Percentiles rank a stretch among this genome's conserved stretches.
Evolutionary conservation across 768 basidiomycete genomes (phyloP).

Genomic region (Aureoboletus auriporus): DNA sequence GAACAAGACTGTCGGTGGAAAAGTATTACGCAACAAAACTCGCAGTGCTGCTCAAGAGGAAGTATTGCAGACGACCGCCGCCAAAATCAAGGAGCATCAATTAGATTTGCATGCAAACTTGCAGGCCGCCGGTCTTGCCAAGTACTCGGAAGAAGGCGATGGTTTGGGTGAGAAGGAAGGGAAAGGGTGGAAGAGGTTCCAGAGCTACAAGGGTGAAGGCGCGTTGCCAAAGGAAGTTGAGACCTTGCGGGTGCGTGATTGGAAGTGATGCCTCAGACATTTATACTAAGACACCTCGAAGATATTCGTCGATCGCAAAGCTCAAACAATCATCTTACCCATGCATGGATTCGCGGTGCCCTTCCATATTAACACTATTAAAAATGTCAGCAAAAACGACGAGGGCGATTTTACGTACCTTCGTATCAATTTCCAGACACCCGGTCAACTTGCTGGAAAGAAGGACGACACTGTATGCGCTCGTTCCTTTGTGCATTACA

Average conservation of each 20-base stretch:
- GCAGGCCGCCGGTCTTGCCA: constrained; percentile 76
- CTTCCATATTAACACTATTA: constrained; percentile 97
- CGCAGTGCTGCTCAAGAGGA: constrained; percentile 86
- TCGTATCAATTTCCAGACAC: constrained; percentile 97
- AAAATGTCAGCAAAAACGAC: constrained; percentile 96
- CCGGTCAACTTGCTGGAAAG: constrained; percentile 94
- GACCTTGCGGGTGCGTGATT: constrained; percentile 60
- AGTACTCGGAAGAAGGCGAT: constrained; percentile 78
- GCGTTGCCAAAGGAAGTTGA: constrained; percentile 85
- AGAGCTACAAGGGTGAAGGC: constrained; percentile 93
- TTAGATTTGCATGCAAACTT: constrained; percentile 70
- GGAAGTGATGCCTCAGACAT: neutral
- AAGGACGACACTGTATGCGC: constrained; percentile 91
- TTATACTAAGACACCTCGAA: constrained; percentile 30
- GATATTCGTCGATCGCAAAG: constrained; percentile 90
- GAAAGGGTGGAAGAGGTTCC: constrained; percentile 93
- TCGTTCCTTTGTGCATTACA: neutral
- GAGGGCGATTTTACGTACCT: constrained; percentile 94
- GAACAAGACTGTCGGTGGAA: constrained; percentile 73
- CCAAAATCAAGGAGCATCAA: constrained; percentile 87
- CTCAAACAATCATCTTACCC: constrained; percentile 85
- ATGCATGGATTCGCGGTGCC: constrained; percentile 95
- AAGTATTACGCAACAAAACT: constrained; percentile 87
- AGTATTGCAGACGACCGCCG: constrained; percentile 68
- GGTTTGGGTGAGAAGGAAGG: constrained; percentile 77